Conservation (phyloP, 306 rosid species). For the Astragalus glycyphyllos region DNA sequence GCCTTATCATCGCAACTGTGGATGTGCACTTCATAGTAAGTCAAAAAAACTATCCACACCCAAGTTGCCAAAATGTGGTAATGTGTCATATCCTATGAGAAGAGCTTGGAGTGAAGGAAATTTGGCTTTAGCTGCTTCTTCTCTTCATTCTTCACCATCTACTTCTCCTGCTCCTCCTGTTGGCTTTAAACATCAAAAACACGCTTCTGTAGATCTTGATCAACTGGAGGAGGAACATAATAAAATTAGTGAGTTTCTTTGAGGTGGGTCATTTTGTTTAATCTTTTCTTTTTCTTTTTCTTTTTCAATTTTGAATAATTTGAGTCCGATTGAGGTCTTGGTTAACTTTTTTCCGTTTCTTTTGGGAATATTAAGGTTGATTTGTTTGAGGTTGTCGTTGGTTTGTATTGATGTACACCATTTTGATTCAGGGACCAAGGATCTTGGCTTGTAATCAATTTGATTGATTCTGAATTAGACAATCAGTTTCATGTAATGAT, state of each 20-base stretch:
- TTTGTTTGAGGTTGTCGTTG: neutral
- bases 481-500: slow-evolving; percentile 15
- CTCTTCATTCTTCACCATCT: slow-evolving; percentile 47
- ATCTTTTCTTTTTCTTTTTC: neutral
- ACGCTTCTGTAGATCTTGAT: slow-evolving; percentile 32
- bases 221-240: slow-evolving; percentile 6
- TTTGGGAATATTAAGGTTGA: neutral
- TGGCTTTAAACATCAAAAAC: slow-evolving; percentile 26
- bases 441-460: slow-evolving; percentile 6
- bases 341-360: neutral
- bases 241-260: slow-evolving; percentile 32
- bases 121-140: slow-evolving; percentile 40
- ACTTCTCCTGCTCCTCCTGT: slow-evolving; percentile 22
- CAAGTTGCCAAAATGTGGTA: slow-evolving; percentile 18
- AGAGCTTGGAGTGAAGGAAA: slow-evolving; percentile 75
- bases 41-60: slow-evolving; percentile 30
- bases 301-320: slow-evolving; percentile 35
- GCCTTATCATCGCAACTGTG: slow-evolving; percentile 65
- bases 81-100: slow-evolving; percentile 60
- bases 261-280: slow-evolving; percentile 32
- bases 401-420: slow-evolving; percentile 27
- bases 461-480: slow-evolving; percentile 27
- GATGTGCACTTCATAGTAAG: slow-evolving; percentile 48
- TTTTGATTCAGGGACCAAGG: slow-evolving; percentile 6
- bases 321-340: slow-evolving; percentile 16